These are phyloP conservation scores for Senecio squalidus DNA, from an alignment of 140 eudicot genomes.

Conservation along the genomic window DNA sequence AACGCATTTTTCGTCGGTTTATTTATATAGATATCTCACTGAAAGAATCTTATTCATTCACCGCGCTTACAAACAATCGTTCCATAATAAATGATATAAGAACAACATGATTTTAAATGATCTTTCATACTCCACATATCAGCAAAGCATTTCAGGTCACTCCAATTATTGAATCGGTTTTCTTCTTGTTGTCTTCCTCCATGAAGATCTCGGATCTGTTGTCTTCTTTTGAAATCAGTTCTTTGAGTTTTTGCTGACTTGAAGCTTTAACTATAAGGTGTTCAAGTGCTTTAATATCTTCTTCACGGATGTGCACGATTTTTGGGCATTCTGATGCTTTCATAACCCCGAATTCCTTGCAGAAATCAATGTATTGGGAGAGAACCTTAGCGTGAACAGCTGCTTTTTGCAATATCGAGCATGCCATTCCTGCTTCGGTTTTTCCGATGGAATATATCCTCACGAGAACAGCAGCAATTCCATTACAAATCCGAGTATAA, in stretches of 20 bases:
- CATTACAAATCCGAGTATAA: slow-evolving; percentile 58
- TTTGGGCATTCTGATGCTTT: slow-evolving; percentile 49
- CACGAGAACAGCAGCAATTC: slow-evolving; percentile 46
- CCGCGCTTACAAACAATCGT: background rate
- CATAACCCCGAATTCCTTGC: slow-evolving; percentile 48
- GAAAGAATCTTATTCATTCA: background rate
- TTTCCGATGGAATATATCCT: slow-evolving; percentile 37
- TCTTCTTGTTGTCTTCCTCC: slow-evolving; percentile 3
- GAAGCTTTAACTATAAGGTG: slow-evolving; percentile 29
- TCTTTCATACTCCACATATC: background rate
- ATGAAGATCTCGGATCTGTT: background rate
- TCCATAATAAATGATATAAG: background rate
- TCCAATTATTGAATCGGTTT: background rate
- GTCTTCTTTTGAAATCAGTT: slow-evolving; percentile 6
- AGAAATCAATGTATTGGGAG: slow-evolving; percentile 35
- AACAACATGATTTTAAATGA: slow-evolving; percentile 6
- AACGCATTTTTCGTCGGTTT: background rate
- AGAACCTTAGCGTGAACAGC: slow-evolving; percentile 48
- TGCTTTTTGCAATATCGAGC: slow-evolving; percentile 41
- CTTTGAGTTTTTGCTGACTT: background rate
- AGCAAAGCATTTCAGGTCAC: slow-evolving; percentile 4
- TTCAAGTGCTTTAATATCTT: slow-evolving; percentile 57
- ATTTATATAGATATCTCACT: background rate
- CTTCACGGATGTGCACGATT: slow-evolving; percentile 36
- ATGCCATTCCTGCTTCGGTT: slow-evolving; percentile 46